A percentile compares a stretch with the other conserved stretches of the same genome.
Conservation (phyloP, 2,329 filamentous ascomycete species). For the Dactylellina haptotyla region DNA sequence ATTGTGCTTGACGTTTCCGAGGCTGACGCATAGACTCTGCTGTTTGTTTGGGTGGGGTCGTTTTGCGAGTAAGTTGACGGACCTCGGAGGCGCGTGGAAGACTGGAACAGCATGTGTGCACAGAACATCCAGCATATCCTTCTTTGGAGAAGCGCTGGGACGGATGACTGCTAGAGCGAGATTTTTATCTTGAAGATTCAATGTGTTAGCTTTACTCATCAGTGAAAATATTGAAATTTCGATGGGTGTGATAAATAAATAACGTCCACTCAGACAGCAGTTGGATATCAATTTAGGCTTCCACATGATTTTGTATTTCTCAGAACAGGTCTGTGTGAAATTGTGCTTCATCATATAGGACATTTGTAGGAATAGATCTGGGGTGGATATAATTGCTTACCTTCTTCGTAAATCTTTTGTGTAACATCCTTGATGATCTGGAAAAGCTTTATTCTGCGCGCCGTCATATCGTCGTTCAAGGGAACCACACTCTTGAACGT, state of each 20-base stretch:
- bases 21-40: conserved; percentile 31
- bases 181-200: conserved; percentile 23
- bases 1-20: conserved; percentile 33
- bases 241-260: background rate
- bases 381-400: conserved; percentile 4
- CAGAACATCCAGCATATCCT: conserved; percentile 43
- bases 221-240: background rate
- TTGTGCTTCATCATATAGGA: conserved; percentile 53
- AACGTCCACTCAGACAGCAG: conserved; percentile 52
- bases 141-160: conserved; percentile 31
- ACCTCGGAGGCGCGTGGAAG: conserved; percentile 31
- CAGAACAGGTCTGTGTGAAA: conserved; percentile 55
- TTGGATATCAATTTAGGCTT: conserved; percentile 53
- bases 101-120: conserved; percentile 46
- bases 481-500: conserved; percentile 33
- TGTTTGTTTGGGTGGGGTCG: conserved; percentile 41
- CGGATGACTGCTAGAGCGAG: conserved; percentile 38
- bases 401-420: conserved; percentile 32
- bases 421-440: conserved; percentile 54
- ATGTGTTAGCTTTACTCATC: background rate
- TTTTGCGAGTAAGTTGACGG: conserved; percentile 27
- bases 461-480: conserved; percentile 19
- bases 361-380: background rate
- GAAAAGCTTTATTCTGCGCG: conserved; percentile 47
- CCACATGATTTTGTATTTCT: conserved; percentile 48